Base-by-base conservation (phyloP, 179 eudicot species). In the Beta lomatogona region DNA sequence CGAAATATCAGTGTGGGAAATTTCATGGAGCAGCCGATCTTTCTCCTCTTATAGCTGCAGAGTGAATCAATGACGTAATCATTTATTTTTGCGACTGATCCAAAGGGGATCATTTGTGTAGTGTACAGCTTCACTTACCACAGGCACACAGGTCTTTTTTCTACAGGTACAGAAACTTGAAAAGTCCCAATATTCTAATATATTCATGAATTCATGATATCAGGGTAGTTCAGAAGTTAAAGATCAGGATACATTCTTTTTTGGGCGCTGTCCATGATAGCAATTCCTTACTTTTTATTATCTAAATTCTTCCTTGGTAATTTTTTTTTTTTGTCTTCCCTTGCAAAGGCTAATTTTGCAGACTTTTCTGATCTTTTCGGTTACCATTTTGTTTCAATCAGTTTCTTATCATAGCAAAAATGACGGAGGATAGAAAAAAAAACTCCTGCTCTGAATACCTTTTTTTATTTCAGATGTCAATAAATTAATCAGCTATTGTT, bases 51-150 rank as follows among this genome's bases (percentile, higher is more conserved):
- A 64, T 80, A 31, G 52, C 61, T 61, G 31, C 21, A 63, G 19
- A 59, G 48, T 66, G 44, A 60, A 74, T 70, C 69, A 61, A 52
- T 75, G 73, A 52, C 73, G 21, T 60, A 61, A 57, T 68, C 50
- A 81, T 48, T 66, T 68, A 48, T 48, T 77, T 50, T 61, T 18
- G 80, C 36, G 36, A 69, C 58, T 59, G 79, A 76, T 72, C 81
- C 69, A 71, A 77, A 80, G 76, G 59, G 83, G 79, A 77, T 71
- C 72, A 25, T 64, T 76, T 77, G 74, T 83, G 80, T 76, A 74
- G 69, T 85, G 85, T 85, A 85, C 87, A 83, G 83, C 82, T 72
- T 73, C 79, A 83, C 77, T 80, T 15, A 77, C 77, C 59, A 77
- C 81, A 86, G 83, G 82, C 61, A 61, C 78, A 81, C 82, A 81